Conservation (phyloP, 495 filamentous ascomycete genomes). For the Astrothelium macrocarpum region DNA sequence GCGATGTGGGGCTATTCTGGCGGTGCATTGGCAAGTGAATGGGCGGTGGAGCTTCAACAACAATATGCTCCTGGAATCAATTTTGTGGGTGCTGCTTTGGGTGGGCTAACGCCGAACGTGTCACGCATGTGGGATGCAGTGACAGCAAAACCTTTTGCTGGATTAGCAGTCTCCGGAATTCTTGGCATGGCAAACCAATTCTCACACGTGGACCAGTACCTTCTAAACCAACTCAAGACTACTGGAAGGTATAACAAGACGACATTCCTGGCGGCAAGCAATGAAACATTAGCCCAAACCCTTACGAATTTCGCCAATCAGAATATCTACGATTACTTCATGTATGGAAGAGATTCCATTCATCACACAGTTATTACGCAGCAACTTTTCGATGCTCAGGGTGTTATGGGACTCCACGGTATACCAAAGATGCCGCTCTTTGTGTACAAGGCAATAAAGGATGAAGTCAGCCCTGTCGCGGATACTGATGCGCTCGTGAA, state of each 20-base stretch:
- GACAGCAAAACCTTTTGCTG: conserved; percentile 15
- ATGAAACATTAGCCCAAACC: conserved; percentile 23
- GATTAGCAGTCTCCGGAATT: conserved; percentile 11
- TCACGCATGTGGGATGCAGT: conserved; percentile 21
- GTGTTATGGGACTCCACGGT: conserved; percentile 36
- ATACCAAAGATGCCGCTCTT: conserved; percentile 40
- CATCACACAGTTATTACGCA: conserved; percentile 14
- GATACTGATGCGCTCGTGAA: conserved; percentile 39
- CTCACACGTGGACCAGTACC: conserved; percentile 10
- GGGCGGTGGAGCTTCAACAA: conserved; percentile 43
- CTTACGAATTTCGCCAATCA: conserved; percentile 26
- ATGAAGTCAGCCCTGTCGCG: conserved; percentile 35
- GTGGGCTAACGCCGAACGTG: conserved; percentile 37
- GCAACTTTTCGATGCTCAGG: conserved; percentile 24
- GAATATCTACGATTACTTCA: conserved; percentile 36
- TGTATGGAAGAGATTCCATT: conserved; percentile 29
- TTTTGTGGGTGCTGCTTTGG: conserved; percentile 41
- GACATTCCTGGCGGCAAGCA: conserved; percentile 25
- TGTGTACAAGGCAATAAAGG: conserved; percentile 42
- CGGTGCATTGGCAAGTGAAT: conserved; percentile 45
- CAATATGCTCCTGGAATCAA: conserved; percentile 46
- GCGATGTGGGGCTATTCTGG: conserved; percentile 49
- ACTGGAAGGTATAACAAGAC: conserved; percentile 17
- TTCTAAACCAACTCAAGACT: conserved; percentile 15
- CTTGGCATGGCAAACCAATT: conserved; percentile 16